Conservation (phyloP, 257 asterid genomes). For the Primulina tabacum region DNA sequence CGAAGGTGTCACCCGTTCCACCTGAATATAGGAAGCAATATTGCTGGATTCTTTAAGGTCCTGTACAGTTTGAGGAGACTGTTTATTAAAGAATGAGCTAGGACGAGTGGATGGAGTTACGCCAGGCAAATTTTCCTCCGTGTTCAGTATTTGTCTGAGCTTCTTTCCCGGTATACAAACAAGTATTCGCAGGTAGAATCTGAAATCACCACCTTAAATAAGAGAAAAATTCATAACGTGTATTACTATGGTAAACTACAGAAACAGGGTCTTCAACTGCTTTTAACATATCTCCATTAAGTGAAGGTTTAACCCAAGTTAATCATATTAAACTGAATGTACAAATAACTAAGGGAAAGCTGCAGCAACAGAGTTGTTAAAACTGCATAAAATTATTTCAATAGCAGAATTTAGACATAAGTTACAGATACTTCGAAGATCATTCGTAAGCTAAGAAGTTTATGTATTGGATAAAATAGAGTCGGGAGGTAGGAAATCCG, state of each 20-base stretch:
- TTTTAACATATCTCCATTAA: slow-evolving; percentile 18
- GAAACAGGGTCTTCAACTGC: slow-evolving; percentile 10
- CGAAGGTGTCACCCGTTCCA: slow-evolving; percentile 64
- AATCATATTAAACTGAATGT: background rate
- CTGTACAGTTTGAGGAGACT: slow-evolving; percentile 48
- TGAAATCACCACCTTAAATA: slow-evolving; percentile 41
- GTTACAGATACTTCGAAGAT: background rate
- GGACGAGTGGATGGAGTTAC: slow-evolving; percentile 70
- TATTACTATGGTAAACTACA: slow-evolving; percentile 17
- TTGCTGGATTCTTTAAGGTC: slow-evolving; percentile 42
- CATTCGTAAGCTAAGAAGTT: background rate
- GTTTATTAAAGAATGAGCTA: slow-evolving; percentile 53
- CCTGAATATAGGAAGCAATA: slow-evolving; percentile 55
- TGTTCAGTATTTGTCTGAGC: slow-evolving; percentile 59
- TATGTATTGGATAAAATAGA: background rate
- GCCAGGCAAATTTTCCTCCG: slow-evolving; percentile 68
- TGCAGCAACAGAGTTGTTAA: background rate
- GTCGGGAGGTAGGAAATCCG: slow-evolving; percentile 1
- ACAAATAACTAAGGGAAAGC: background rate
- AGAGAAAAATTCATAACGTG: slow-evolving; percentile 16
- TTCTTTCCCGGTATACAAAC: slow-evolving; percentile 86
- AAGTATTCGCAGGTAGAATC: slow-evolving; percentile 87
- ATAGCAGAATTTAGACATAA: background rate
- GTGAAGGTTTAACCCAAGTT: slow-evolving; percentile 14
- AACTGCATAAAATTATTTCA: too few relatives aligned